phyloP scores from a whole-genome alignment of 345 rosid genomes.

The Theobroma cacao region DNA sequence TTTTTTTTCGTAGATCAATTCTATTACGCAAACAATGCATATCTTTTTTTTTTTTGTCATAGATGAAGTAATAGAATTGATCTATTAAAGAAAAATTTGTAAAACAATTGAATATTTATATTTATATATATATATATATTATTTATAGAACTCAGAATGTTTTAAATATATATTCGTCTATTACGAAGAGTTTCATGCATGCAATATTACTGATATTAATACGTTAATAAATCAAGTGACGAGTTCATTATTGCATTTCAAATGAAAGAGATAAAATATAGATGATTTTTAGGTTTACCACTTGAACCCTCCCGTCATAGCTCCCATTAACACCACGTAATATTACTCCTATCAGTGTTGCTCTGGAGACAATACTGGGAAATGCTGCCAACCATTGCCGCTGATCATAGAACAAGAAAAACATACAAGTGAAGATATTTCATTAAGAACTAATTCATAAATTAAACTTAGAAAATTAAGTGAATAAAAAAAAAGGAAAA shows the following conservation, averaged over 20 bases:
- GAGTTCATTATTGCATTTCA: not conserved
- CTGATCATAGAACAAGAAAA: conserved; percentile 26
- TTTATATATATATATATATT: no score
- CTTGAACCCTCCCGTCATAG: conserved; percentile 36
- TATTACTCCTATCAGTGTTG: conserved; percentile 32
- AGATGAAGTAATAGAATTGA: not conserved
- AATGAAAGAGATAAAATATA: not conserved
- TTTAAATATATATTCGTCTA: not conserved
- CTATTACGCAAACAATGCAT: no score
- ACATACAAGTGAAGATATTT: not conserved
- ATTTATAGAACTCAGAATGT: not conserved
- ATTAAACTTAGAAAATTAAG: not conserved
- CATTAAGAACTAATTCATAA: not conserved
- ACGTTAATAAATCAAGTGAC: not conserved
- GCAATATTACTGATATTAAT: not conserved
- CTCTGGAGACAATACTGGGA: conserved; percentile 37
- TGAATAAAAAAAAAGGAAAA: not conserved
- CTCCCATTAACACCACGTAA: conserved; percentile 25
- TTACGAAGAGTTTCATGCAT: not conserved
- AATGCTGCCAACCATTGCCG: conserved; percentile 40
- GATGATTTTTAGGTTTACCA: conserved; percentile 36
- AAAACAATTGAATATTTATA: not conserved
- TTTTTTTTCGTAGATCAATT: no score
- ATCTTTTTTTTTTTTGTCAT: no score
- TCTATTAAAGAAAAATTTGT: not conserved